Evolutionary conservation across 2,329 filamentous ascomycete species (phyloP), one percentile per base, ranked within the genome.

Genomic region (Fusarium chuoi): DNA sequence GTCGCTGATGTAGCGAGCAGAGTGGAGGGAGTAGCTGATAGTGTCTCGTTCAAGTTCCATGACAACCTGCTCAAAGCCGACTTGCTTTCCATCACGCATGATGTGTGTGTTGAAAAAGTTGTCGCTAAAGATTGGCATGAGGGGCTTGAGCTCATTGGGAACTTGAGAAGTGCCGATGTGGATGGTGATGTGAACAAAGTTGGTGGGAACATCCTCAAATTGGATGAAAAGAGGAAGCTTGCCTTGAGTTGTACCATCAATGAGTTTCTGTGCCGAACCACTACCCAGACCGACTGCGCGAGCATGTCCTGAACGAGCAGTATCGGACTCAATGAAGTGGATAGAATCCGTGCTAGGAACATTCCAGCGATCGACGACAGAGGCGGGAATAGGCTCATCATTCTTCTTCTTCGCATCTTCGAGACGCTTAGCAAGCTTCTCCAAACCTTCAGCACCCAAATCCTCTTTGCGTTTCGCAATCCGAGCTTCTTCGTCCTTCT

Each of bases 51-150:
- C 96, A 8, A 99, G 88, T 79, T 95, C 91, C 79, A 94, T 94
- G 49, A 98, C 95, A 7, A 98, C 94, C 71, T 98, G 90, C 81
- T 98, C 96, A 77, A 98, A 99, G 54, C 93, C 91, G 36, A 99
- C 85, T 30, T 89, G 89, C 79, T 94, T 87, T 48, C 94, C 95
- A 77, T 95, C 88, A 36, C 92, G 91, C 77, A 88, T 87, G 68
- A 99, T 92, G 6, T 96, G 96, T 0, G 95, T 94, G 79, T 94
- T 96, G 87, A 98, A 99, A 85, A 98, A 98, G 79, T 96, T 96
- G 79, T 95, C 94, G 36, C 91, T 91, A 79, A 97, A 98, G 45
- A 98, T 88, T 7, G 92, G 89, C 54, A 98, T 86, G 28, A 99
- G 84, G 7, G 96, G 96, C 79, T 96, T 95, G 67, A 96, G 88